phyloP scores from a whole-genome alignment of 768 basidiomycete genomes.

The Mrakia gelida region DNA sequence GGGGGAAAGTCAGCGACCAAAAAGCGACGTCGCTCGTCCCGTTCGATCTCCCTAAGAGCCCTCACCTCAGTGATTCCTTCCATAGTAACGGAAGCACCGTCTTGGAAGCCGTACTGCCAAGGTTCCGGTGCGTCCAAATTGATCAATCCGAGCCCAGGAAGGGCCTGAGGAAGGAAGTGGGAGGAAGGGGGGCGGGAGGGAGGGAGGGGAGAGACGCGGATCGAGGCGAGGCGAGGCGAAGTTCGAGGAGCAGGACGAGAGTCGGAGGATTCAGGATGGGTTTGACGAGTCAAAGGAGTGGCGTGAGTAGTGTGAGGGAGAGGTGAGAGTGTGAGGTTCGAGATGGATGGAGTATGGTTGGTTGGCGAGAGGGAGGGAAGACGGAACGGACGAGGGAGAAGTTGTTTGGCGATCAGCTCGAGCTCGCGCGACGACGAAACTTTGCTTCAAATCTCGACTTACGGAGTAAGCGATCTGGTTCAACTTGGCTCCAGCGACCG shows the following conservation, averaged over 20 bases:
- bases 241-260: too few relatives aligned
- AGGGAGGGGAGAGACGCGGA: too few relatives aligned
- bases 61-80: conserved; percentile 28
- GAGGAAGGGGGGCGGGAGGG: background rate
- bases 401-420: too few relatives aligned
- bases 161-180: conserved; percentile 39
- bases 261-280: too few relatives aligned
- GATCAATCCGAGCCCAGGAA: background rate
- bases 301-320: background rate
- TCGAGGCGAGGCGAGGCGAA: too few relatives aligned
- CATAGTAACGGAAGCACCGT: conserved; percentile 27
- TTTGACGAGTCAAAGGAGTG: background rate
- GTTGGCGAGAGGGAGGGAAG: too few relatives aligned
- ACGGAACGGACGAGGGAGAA: too few relatives aligned
- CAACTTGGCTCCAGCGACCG: background rate
- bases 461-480: background rate
- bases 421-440: too few relatives aligned
- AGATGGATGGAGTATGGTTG: too few relatives aligned
- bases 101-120: conserved; percentile 29
- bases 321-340: background rate
- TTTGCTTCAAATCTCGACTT: background rate
- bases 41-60: background rate
- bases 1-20: background rate
- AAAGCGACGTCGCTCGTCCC: background rate
- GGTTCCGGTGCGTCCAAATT: conserved; percentile 25